phyloP scores from a whole-genome alignment of 306 rosid genomes.

The Rosa rugosa region DNA sequence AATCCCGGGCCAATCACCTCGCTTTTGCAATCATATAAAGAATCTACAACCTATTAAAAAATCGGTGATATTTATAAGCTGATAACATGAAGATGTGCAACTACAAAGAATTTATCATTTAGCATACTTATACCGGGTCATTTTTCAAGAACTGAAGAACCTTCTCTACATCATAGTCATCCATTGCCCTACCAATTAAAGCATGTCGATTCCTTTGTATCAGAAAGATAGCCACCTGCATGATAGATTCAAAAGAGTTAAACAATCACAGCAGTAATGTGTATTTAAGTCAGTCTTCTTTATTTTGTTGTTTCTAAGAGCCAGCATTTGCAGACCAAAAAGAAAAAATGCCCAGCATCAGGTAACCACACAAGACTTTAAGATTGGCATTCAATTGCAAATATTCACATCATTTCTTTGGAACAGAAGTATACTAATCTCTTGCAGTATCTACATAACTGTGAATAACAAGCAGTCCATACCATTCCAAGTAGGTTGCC shows the following conservation, averaged over 20 bases:
- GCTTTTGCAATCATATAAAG: conserved; percentile 97
- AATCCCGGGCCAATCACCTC: conserved; percentile 99
- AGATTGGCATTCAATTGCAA: background rate
- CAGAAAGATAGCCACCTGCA: conserved; percentile 98
- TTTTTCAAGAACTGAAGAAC: conserved; percentile 83
- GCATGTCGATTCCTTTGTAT: conserved; percentile 98
- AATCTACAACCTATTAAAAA: conserved; percentile 73
- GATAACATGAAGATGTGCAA: conserved; percentile 21
- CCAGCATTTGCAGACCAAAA: background rate
- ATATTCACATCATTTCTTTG: background rate
- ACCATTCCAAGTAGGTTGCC: conserved; percentile 99
- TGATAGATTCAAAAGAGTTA: conserved; percentile 24
- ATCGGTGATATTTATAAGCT: conserved; percentile 19
- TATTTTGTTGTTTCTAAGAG: background rate
- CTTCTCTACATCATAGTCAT: conserved; percentile 91
- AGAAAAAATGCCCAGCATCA: background rate
- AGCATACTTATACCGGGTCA: conserved; percentile 65
- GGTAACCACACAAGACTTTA: background rate
- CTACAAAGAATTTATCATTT: conserved; percentile 14
- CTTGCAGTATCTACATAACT: background rate
- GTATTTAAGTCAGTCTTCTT: background rate
- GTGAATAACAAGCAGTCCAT: conserved; percentile 17
- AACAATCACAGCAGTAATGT: background rate
- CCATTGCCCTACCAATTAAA: conserved; percentile 98
- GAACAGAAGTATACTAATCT: background rate